Evolutionary conservation across 1,284 basidiomycete species (phyloP).

Genomic region (Sporisorium sorghi): DNA sequence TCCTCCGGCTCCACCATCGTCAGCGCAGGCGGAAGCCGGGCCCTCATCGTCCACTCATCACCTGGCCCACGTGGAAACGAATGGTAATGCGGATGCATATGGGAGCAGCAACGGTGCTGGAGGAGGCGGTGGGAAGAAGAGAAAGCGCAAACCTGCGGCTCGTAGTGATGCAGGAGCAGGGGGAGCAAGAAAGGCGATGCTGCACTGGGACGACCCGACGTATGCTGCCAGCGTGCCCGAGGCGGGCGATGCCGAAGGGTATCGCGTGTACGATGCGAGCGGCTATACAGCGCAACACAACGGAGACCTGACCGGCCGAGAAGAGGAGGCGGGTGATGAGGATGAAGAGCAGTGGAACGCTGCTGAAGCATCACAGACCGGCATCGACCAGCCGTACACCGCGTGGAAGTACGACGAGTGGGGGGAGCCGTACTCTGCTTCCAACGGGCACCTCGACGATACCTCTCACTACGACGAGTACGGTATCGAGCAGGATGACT

Average conservation of each 20-base stretch:
- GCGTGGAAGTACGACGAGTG: constrained; percentile 40
- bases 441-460: not conserved
- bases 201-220: constrained; percentile 37
- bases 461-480: not conserved
- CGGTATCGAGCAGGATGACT: not conserved
- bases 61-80: not conserved
- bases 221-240: not conserved
- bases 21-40: not conserved
- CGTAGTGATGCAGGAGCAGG: no score
- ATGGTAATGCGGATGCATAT: no score
- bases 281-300: not conserved
- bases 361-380: not conserved
- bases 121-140: not conserved
- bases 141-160: not conserved
- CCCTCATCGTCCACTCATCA: not conserved
- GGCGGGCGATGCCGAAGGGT: not conserved
- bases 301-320: not conserved
- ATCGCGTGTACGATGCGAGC: not conserved
- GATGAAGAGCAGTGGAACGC: not conserved
- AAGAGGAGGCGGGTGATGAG: not conserved
- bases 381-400: not conserved
- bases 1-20: not conserved
- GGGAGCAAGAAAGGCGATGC: not conserved
- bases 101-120: no score
- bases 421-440: constrained; percentile 6